These are phyloP conservation scores for Anthracocystis setariae DNA, from an alignment of 1,284 basidiomycete genomes.

Conservation along the genomic window DNA sequence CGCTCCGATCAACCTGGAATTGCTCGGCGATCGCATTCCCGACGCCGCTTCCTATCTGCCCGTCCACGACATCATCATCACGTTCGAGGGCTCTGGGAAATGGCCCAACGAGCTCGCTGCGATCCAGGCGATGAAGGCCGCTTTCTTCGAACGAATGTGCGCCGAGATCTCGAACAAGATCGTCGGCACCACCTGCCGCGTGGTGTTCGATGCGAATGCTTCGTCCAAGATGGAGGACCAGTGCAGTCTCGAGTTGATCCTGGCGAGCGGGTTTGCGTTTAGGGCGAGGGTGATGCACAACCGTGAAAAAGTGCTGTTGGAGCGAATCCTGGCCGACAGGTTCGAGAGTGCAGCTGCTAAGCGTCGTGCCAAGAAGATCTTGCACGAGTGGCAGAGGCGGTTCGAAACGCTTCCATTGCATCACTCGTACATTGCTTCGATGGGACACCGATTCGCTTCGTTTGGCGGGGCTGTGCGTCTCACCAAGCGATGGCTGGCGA, in stretches of 20 bases:
- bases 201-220: constrained; percentile 70
- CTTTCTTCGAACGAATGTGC: constrained; percentile 72
- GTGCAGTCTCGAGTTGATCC: constrained; percentile 79
- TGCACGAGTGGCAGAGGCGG: constrained; percentile 75
- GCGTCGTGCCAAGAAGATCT: constrained; percentile 74
- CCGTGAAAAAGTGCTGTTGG: constrained; percentile 81
- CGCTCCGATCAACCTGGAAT: constrained; percentile 71
- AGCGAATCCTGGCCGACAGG: constrained; percentile 73
- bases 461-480: constrained; percentile 86
- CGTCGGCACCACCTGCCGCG: constrained; percentile 68
- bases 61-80: constrained; percentile 70
- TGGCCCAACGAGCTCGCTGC: constrained; percentile 96
- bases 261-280: constrained; percentile 87
- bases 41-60: constrained; percentile 68
- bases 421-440: constrained; percentile 81
- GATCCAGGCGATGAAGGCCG: constrained; percentile 93
- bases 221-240: constrained; percentile 74
- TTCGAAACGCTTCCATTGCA: constrained; percentile 85
- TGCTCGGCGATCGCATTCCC: constrained; percentile 62
- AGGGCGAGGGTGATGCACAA: constrained; percentile 85
- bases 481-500: constrained; percentile 89
- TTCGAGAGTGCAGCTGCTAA: constrained; percentile 67
- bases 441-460: constrained; percentile 82
- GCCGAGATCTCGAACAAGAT: constrained; percentile 50
- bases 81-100: constrained; percentile 79